A percentile compares a stretch with the other conserved stretches of the same genome.
Evolutionary conservation across 768 basidiomycete species (phyloP).

Genomic region (Trametopsis cervina): DNA sequence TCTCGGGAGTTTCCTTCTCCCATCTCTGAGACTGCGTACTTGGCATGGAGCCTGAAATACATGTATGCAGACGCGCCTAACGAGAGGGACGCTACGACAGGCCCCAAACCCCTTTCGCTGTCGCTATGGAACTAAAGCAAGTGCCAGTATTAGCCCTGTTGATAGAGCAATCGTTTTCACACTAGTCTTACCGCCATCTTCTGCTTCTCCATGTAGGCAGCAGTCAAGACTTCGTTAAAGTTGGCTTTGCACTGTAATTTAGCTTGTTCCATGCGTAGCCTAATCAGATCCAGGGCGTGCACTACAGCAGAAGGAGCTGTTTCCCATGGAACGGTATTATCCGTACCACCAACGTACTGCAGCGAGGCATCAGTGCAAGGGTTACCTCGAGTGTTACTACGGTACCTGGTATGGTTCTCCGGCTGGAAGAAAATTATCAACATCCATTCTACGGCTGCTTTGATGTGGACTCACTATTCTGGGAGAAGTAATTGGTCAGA

Average conservation of each 20-base stretch:
- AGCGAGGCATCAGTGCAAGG: no score
- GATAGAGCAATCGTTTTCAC: background rate
- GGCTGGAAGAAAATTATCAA: constrained; percentile 32
- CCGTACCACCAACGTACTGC: constrained; percentile 75
- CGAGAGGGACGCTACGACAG: constrained; percentile 67
- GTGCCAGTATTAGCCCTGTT: background rate
- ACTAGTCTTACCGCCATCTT: constrained; percentile 70
- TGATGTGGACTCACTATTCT: constrained; percentile 54
- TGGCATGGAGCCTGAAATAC: constrained; percentile 58
- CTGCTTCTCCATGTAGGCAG: constrained; percentile 81
- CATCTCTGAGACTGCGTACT: constrained; percentile 24
- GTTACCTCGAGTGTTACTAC: background rate
- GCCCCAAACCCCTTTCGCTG: constrained; percentile 65
- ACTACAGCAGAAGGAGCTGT: constrained; percentile 51
- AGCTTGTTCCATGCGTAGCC: constrained; percentile 43
- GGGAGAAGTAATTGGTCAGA: constrained; percentile 79
- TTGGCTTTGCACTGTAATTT: constrained; percentile 26
- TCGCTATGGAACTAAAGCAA: constrained; percentile 68
- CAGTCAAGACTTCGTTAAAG: constrained; percentile 78
- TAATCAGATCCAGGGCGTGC: constrained; percentile 52
- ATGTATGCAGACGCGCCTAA: constrained; percentile 73
- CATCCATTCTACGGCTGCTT: background rate
- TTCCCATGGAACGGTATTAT: constrained; percentile 61
- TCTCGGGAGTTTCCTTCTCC: constrained; percentile 23
- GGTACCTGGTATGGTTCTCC: constrained; percentile 74